Base-by-base conservation (phyloP, 2,329 filamentous ascomycete genomes). In the Pseudogymnoascus sp. region DNA sequence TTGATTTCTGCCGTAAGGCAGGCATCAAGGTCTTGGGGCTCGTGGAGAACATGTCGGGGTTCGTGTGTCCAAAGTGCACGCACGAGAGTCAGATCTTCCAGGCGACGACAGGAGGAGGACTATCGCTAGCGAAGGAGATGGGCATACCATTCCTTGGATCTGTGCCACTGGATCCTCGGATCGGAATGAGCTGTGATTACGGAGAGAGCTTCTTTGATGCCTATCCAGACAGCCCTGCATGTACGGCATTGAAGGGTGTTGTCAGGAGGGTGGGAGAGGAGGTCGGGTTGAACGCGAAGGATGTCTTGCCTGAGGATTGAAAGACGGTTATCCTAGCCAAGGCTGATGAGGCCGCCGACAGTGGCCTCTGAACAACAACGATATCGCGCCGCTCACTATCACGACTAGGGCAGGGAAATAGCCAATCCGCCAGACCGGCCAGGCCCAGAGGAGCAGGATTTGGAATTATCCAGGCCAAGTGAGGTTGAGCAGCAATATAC, bases 11-110 rank as follows among this genome's bases (percentile, higher is more conserved):
- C 76, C 82, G 87, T 64, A 99, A 99, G 77, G 95, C 95, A 0
- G 91, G 90, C 3, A 97, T 99, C 68, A 83, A 81, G 59, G 85
- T 99, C 6, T 76, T 99, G 3, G 95, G 95, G 0, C 80, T 99
- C 42, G 95, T 96, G 14, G 95, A 99, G 80, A 99, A 99, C 73
- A 99, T 99, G 95, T 91, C 88, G 64, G 91, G 92, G 3, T 99
- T 97, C 70, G 93, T 99, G 62, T 99, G 95, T 73, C 93, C 93
- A 8, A 93, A 90, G 63, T 99, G 95, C 76, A 90, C 86, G 62
- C 86, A 92, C 68, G 80, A 86, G 73, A 88, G 82, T 70, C 86
- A 96, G 74, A 96, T 99, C 60, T 99, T 99, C 79, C 83, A 86
- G 69, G 87, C 95, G 10, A 96, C 90, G 8, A 99, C 95, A 0